Evolutionary conservation across 768 basidiomycete species (phyloP), one percentile per base, ranked within the genome.

Genomic region (Kwoniella dendrophila): DNA sequence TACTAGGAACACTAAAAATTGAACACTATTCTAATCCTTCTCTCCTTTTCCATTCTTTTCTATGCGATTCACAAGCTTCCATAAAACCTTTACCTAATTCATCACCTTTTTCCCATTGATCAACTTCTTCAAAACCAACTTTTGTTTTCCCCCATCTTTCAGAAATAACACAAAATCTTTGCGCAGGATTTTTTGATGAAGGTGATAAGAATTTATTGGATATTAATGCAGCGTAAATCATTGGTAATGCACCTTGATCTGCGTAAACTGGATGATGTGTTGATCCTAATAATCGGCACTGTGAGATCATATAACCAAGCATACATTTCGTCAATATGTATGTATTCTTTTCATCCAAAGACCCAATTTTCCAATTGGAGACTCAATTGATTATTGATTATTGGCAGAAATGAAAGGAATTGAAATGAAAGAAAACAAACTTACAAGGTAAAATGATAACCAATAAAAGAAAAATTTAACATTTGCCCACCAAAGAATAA

Each of bases 191-290:
- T 34, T 62, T 54, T 0, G 40, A 4, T 1, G 63, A 11, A 14
- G 62, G 57, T 26, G 41, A 54, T 18, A 75, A 50, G 59, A 63
- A 69, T 30, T 30, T 44, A 22, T 66, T 55, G 50, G 65, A 48
- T n/a, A 75, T 64, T 0, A 70, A 44, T 7, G 69, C 69, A 20
- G 73, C 71, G 56, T 72, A 72, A n/a, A 75, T 8, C 40, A 72
- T 61, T 2, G 67, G 57, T 2, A 58, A 43, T 4, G 71, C 67
- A 20, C 63, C 65, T 44, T 69, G 63, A 24, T 63, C 55, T 5
- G 71, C 55, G 52, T 68, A 64, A 3, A 66, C 55, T 0, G 71
- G 69, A 41, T 75, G 73, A 41, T 54, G 61, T 3, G 62, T 54
- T 18, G 73, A 75, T 29, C 73, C 73, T 5, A 69, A n/a, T 14